Conservation (phyloP, 306 rosid genomes). For the Betula pendula region DNA sequence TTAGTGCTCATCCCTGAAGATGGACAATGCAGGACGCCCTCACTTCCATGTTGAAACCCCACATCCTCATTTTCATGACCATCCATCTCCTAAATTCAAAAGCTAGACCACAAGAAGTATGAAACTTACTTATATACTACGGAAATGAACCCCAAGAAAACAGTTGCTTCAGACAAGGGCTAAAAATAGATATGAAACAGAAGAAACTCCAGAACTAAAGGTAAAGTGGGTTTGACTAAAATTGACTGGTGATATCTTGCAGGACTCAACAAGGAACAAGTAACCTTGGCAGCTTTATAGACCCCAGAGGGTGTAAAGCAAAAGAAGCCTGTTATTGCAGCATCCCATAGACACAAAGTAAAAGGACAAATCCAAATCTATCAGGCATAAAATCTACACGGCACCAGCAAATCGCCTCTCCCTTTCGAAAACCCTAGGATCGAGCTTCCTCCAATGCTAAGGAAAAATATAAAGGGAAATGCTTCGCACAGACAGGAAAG, state of each 20-base stretch:
- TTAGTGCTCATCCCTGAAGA: conserved; percentile 50
- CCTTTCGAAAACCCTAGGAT: conserved; percentile 58
- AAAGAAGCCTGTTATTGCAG: conserved; percentile 65
- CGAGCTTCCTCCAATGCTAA: conserved; percentile 47
- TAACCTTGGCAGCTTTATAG: conserved; percentile 81
- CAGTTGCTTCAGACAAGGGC: conserved; percentile 36
- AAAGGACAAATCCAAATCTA: conserved; percentile 44
- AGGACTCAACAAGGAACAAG: conserved; percentile 90
- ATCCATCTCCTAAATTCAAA: conserved; percentile 60
- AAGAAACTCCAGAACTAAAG: conserved; percentile 49
- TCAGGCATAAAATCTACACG: conserved; percentile 64
- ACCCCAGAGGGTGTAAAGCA: conserved; percentile 70
- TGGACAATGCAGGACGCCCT: conserved; percentile 50
- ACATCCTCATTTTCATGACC: conserved; percentile 61
- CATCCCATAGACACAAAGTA: conserved; percentile 55
- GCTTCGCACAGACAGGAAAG: conserved; percentile 68
- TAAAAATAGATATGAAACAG: conserved; percentile 20
- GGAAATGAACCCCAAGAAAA: conserved; percentile 35
- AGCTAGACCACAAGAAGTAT: conserved; percentile 31
- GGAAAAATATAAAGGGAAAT: conserved; percentile 28
- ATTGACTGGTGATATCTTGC: conserved; percentile 70
- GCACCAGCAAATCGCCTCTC: conserved; percentile 41
- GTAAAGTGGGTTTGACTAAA: conserved; percentile 74
- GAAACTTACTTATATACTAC: conserved; percentile 24
- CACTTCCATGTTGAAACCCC: conserved; percentile 66